Evolutionary conservation across 192 early-diverging fungal species (phyloP).

Genomic region (Dissophora ornata): DNA sequence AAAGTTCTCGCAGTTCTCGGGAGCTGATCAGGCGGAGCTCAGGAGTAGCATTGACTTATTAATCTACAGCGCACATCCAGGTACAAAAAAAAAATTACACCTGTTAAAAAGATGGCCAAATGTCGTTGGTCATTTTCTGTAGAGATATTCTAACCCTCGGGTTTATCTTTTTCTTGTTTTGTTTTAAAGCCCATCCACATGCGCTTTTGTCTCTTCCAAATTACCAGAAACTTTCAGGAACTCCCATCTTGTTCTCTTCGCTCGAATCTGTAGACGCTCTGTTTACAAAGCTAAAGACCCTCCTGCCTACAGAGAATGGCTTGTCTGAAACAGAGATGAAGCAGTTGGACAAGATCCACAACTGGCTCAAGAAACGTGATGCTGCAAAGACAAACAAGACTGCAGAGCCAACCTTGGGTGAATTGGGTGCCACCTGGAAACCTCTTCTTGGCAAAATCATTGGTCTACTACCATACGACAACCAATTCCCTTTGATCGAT

Average conservation of each 20-base stretch:
- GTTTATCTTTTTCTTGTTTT: neutral
- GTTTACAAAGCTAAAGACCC: conserved; percentile 47
- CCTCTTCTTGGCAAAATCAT: conserved; percentile 45
- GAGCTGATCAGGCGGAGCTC: conserved; percentile 72
- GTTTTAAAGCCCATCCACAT: conserved; percentile 70
- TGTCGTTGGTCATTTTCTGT: no score
- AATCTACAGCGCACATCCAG: conserved; percentile 72
- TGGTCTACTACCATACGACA: conserved; percentile 52
- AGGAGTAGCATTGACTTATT: conserved; percentile 69
- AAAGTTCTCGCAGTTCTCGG: conserved; percentile 66
- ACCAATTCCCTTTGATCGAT: conserved; percentile 74
- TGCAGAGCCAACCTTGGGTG: conserved; percentile 42
- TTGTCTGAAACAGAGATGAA: conserved; percentile 27
- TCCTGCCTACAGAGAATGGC: conserved; percentile 26
- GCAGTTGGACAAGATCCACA: conserved; percentile 49
- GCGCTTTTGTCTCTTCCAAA: conserved; percentile 52
- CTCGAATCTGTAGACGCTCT: conserved; percentile 45
- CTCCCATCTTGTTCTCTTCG: conserved; percentile 57
- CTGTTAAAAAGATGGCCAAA: no score
- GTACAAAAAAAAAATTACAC: conserved; percentile 44
- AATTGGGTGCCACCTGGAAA: conserved; percentile 34
- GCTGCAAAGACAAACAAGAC: conserved; percentile 27
- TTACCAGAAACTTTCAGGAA: conserved; percentile 53
- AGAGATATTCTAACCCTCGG: no score
- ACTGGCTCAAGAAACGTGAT: conserved; percentile 42